Evolutionary conservation across 768 basidiomycete genomes (phyloP).

Genomic region (Phylloporus rhodoxanthus): DNA sequence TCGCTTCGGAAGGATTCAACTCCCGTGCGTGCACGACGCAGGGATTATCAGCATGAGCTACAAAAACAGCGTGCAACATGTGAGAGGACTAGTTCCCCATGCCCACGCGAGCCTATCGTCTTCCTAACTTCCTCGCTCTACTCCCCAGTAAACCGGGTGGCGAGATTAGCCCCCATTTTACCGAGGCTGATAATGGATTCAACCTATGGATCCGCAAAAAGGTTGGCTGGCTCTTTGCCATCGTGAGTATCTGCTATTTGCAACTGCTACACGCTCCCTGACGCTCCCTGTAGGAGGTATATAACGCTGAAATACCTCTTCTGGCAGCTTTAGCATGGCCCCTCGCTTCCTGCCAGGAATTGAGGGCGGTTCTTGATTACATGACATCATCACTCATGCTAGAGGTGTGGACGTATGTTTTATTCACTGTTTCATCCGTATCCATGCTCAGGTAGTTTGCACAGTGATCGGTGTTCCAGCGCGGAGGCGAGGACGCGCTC

Average conservation of each 20-base stretch:
- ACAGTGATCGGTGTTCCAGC: slow-evolving; percentile 25
- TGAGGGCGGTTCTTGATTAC: slow-evolving; percentile 23
- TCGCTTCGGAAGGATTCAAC: slow-evolving; percentile 9
- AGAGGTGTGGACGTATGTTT: slow-evolving; percentile 24
- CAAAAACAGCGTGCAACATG: slow-evolving; percentile 8
- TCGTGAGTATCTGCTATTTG: slow-evolving; percentile 9
- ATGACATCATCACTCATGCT: slow-evolving; percentile 30
- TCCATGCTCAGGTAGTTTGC: not conserved
- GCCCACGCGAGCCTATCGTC: slow-evolving; percentile 16
- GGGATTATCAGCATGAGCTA: slow-evolving; percentile 1
- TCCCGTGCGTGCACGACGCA: not conserved
- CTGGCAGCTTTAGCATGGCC: slow-evolving; percentile 23
- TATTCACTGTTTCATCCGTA: not conserved
- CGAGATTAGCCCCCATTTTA: slow-evolving; percentile 24
- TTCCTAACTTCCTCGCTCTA: slow-evolving; percentile 21
- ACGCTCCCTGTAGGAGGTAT: slow-evolving; percentile 15
- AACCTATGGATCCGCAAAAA: slow-evolving; percentile 21
- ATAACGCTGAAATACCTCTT: slow-evolving; percentile 23
- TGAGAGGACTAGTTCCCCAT: slow-evolving; percentile 6
- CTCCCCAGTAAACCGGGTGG: slow-evolving; percentile 26
- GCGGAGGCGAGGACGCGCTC: slow-evolving; percentile 10
- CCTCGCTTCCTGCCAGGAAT: slow-evolving; percentile 14
- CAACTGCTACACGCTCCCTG: not conserved
- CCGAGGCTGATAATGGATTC: slow-evolving; percentile 17
- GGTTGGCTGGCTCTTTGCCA: slow-evolving; percentile 19